A percentile compares a stretch with the other conserved stretches of the same genome.
Conservation (phyloP, 495 filamentous ascomycete species). For the Xeromyces bisporus region DNA sequence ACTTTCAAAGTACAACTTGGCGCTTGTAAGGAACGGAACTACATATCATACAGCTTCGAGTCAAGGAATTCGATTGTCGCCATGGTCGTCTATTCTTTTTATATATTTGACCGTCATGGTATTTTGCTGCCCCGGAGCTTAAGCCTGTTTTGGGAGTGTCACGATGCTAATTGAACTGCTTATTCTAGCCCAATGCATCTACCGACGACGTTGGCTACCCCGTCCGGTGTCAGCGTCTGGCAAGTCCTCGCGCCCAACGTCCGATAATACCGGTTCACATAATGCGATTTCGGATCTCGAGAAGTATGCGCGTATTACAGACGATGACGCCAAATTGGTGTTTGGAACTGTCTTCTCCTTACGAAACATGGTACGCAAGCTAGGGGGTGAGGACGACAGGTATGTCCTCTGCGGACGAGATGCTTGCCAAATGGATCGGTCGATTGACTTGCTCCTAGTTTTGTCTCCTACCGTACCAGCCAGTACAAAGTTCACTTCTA, state of each 20-base stretch:
- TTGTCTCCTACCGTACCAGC: constrained; percentile 73
- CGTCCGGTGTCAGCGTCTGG: constrained; percentile 27
- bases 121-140: too few species aligned
- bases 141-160: neutral
- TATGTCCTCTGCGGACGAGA: too few species aligned
- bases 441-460: constrained; percentile 31
- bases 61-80: too few species aligned
- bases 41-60: too few species aligned
- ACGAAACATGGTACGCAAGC: constrained; percentile 90
- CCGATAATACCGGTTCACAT: constrained; percentile 13
- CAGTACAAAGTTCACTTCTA: constrained; percentile 99
- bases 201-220: constrained; percentile 63
- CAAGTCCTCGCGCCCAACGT: constrained; percentile 21
- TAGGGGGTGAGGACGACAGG: constrained; percentile 77
- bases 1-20: too few species aligned
- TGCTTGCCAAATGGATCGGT: too few species aligned
- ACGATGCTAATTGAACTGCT: neutral
- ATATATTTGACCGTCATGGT: constrained; percentile 99
- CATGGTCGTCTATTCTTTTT: constrained; percentile 95
- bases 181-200: constrained; percentile 79
- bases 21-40: too few species aligned
- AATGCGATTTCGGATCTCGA: constrained; percentile 19
- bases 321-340: constrained; percentile 90
- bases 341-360: constrained; percentile 94
- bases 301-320: constrained; percentile 38